Conservation (phyloP, 2,329 filamentous ascomycete genomes). For the Colletotrichum tanaceti region DNA sequence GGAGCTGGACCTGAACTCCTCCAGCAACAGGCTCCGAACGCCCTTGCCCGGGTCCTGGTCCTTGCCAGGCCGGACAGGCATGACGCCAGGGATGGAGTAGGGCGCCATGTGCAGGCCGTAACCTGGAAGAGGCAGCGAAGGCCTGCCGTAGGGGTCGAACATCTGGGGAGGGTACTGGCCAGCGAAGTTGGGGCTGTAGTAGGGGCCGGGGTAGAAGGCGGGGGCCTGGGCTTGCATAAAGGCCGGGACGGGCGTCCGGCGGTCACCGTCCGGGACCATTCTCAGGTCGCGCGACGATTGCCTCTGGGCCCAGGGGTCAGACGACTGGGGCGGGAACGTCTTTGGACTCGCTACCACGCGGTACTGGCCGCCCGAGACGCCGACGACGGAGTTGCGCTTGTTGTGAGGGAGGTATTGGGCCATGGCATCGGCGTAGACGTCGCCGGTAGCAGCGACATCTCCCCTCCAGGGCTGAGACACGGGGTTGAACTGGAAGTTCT, state of each 20-base stretch:
- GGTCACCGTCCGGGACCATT: slow-evolving; percentile 52
- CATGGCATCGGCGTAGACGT: slow-evolving; percentile 50
- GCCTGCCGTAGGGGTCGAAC: slow-evolving; percentile 49
- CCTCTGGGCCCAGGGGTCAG: slow-evolving; percentile 55
- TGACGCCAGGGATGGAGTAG: slow-evolving; percentile 44
- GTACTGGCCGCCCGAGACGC: slow-evolving; percentile 48
- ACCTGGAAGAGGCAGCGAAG: slow-evolving; percentile 42
- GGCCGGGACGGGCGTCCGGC: slow-evolving; percentile 50
- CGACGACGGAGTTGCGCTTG: slow-evolving; percentile 54
- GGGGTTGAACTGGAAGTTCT: slow-evolving; percentile 60
- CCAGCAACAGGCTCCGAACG: slow-evolving; percentile 77
- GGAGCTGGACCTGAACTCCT: slow-evolving; percentile 81
- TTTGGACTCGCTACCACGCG: slow-evolving; percentile 43
- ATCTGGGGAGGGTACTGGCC: slow-evolving; percentile 52
- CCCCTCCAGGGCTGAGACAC: slow-evolving; percentile 59
- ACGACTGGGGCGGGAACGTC: slow-evolving; percentile 45
- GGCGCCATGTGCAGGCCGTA: slow-evolving; percentile 50
- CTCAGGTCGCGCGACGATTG: slow-evolving; percentile 50
- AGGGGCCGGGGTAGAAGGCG: slow-evolving; percentile 49
- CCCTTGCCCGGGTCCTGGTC: slow-evolving; percentile 70
- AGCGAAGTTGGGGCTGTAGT: slow-evolving; percentile 52
- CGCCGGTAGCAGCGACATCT: slow-evolving; percentile 49
- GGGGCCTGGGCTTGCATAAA: slow-evolving; percentile 47
- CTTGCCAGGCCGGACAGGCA: slow-evolving; percentile 55
- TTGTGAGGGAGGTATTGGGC: slow-evolving; percentile 40